Evolutionary conservation across 345 rosid genomes (phyloP), one percentile per base, ranked within the genome.

Genomic region (Turritis glabra): DNA sequence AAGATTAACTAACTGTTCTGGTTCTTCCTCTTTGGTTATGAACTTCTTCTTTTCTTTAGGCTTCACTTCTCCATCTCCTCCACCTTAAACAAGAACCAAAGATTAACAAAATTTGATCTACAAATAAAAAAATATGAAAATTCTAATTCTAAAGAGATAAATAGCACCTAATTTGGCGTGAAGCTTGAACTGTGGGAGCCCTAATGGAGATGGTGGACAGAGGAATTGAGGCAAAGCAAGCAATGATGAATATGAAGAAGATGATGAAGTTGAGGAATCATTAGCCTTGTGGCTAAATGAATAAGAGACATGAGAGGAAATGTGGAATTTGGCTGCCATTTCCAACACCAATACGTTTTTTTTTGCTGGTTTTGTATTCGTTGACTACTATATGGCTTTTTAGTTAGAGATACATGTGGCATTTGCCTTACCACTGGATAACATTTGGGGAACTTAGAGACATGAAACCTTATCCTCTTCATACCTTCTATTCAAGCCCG

Each of bases 1-100:
- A 43, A 56, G 51, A 47, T 47, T 2, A 48, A 77, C 72, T 56
- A 57, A 90, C 97, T 91, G 88, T 70, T 90, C 81, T 64, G 97
- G 99, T 72, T 91, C 97, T 84, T 95, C 81, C 21, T 95, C 97
- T 86, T 71, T 92, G 60, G 97, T 91, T 21, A 92, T 89, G 77
- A 92, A 91, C 66, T 89, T 93, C 85, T 78, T 91, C 84, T 89
- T 90, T 33, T 71, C 96, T 71, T 83, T 90, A 17, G 90, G 84
- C 84, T 91, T 87, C 46, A 83, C 46, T 67, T 90, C 93, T 77
- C 86, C 96, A 62, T 86, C 89, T 71, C 83, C 85, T 83, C 85
- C 93, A 60, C 91, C 96, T 73, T 53, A 21, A 32, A 3, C 56
- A 79, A 43, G 52, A 44, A 56, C 52, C 73, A 74, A 26, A 4